Evolutionary conservation across 1,284 basidiomycete species (phyloP), one percentile per base, ranked within the genome.

Genomic region (Ustilago cynodontis): DNA sequence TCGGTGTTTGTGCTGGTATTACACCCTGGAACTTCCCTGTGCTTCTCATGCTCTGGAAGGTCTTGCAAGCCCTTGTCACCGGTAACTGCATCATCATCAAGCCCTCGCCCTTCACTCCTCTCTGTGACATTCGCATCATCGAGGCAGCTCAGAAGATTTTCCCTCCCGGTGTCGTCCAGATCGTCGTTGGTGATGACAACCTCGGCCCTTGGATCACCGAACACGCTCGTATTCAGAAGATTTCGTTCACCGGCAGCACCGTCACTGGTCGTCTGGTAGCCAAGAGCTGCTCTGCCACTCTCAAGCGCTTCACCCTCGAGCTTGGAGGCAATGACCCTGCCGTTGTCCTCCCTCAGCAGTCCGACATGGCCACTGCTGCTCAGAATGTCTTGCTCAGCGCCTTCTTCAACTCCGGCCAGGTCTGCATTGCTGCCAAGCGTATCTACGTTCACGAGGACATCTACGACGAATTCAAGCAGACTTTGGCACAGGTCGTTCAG

Each of bases 81-180:
- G 77, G 77, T 11, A 79, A 79, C 63, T 54, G 52, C 28, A 67
- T 77, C 60, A 74, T 79, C 71, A 64, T 79, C 74, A 79, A 79
- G 62, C 74, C 77, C 13, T 70, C 70, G 26, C 74, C 74, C 28
- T 77, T 77, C 63, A 79, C 77, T 13, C 77, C 77, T 26, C 65
- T 79, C 14, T 73, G 65, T 33, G 67, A 69, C 54, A 66, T 79
- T 20, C 59, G 71, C 13, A 74, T 79, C 47, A 61, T 79, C 53
- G 65, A 73, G 39, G 58, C 66, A 14, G 73, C 70, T 7, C 73
- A 79, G 37, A 69, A 73, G 51, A 22, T 70, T 55, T 72, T 79
- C 51, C 77, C 77, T 29, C 66, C 74, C 14, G 77, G 77, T 55
- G 73, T 79, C 1, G 51, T 79, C 3, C 70, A 77, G 55, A 64